These are phyloP conservation scores for Plenodomus biglobosus DNA, from an alignment of 2,329 filamentous ascomycete species.

Conservation along the genomic window DNA sequence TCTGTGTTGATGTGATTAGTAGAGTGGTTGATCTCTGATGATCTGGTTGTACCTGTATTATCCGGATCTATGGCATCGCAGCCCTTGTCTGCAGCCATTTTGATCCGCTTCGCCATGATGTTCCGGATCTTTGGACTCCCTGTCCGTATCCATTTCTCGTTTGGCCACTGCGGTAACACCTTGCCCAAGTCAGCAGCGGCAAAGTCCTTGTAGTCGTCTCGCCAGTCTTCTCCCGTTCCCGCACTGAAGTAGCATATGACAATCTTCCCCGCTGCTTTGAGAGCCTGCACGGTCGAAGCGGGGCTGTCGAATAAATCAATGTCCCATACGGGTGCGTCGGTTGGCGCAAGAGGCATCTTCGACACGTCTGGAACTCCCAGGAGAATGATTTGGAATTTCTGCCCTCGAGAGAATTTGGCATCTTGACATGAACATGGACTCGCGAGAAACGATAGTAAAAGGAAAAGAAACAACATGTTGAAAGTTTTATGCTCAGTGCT, in stretches of 20 bases:
- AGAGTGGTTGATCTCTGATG: too few relatives aligned
- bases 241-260: slow-evolving; percentile 41
- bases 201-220: slow-evolving; percentile 30
- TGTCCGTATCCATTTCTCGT: slow-evolving; percentile 35
- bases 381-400: slow-evolving; percentile 35
- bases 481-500: too few relatives aligned
- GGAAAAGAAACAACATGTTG: slow-evolving; percentile 10
- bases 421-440: slow-evolving; percentile 6
- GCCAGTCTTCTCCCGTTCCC: slow-evolving; percentile 34
- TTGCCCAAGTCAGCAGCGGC: slow-evolving; percentile 29
- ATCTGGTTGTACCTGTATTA: slow-evolving; percentile 26
- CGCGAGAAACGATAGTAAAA: slow-evolving; percentile 12
- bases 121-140: slow-evolving; percentile 26
- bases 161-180: slow-evolving; percentile 32
- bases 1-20: slow-evolving; percentile 13
- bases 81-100: slow-evolving; percentile 32
- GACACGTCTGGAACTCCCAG: slow-evolving; percentile 28
- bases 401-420: slow-evolving; percentile 21
- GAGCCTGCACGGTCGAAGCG: slow-evolving; percentile 17
- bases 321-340: slow-evolving; percentile 34
- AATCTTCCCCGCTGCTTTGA: slow-evolving; percentile 30
- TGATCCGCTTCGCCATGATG: slow-evolving; percentile 36
- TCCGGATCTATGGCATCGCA: slow-evolving; percentile 40
- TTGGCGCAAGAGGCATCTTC: slow-evolving; percentile 29
- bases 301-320: slow-evolving; percentile 37